Evolutionary conservation across 371 early-diverging fungal species (phyloP).

Genomic region (Conidiobolus incongruus): DNA sequence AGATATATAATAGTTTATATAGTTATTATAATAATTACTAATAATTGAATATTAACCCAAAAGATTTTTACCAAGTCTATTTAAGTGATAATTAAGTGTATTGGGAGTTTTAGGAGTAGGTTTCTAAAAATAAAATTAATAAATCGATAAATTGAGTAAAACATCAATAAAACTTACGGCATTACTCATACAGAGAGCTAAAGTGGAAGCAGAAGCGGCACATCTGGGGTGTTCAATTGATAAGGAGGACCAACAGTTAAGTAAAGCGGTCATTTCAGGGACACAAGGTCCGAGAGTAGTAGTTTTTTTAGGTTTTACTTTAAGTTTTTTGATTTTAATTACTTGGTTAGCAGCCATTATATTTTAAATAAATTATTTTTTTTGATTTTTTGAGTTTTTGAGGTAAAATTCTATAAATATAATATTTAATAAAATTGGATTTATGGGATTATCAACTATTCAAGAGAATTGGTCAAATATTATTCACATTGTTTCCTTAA

Average conservation of each 20-base stretch:
- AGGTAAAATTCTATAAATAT: neutral
- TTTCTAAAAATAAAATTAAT: no score
- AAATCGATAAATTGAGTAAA: no score
- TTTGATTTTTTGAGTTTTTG: neutral
- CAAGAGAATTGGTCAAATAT: no score
- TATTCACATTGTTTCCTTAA: no score
- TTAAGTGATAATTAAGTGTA: no score
- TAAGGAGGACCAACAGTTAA: conserved; percentile 28
- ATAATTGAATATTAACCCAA: no score
- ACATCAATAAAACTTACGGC: conserved; percentile 7
- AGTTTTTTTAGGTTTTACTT: neutral
- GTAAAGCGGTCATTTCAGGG: neutral
- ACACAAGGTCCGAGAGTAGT: neutral
- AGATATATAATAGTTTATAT: no score
- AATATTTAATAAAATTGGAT: no score
- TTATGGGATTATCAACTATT: no score
- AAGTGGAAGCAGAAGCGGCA: conserved; percentile 1
- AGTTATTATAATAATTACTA: no score
- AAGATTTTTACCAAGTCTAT: no score
- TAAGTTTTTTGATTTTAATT: neutral
- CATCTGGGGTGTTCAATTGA: conserved; percentile 12
- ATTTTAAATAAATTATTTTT: neutral
- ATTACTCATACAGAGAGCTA: conserved; percentile 20
- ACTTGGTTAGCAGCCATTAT: neutral
- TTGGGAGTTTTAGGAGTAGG: no score